Base-by-base conservation (phyloP, 441 rosid genomes). In the Pelargonium citronellum region DNA sequence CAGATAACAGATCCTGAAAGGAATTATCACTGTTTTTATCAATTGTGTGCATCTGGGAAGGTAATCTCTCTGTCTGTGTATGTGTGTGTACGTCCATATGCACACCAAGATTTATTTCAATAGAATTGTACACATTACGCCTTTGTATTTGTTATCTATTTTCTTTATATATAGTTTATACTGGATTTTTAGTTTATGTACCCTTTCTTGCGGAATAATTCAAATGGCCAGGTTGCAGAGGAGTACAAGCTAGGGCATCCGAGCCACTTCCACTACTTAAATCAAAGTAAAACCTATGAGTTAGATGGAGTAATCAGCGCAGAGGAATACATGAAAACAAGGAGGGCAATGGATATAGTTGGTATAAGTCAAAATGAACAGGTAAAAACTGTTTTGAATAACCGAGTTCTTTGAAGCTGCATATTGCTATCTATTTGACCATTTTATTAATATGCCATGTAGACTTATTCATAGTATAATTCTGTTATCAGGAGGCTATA, bases 1-100 rank as follows among this genome's bases (percentile, higher is more conserved):
- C 95, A 89, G 83, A 85, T 87, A 27, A 87, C 95, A 68, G 91
- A 89, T 81, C 95, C 91, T 24, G 95, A 89, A 81, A 83, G 95
- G 82, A 89, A 89, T 75, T 89, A 89, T 73, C 91, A 87, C 79
- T 89, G 91, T 83, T 89, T 89, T 78, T 89, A 89, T 78, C 86
- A 87, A 88, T 86, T 89, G 74, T 89, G 95, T 69, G 90, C 63
- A 57, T 57, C 63, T 6, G 27, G 63, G 9, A 57, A 57, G 63
- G 63, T 57, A 19, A 27, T 55, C 63, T 55, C 22, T 57, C 63
- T 57, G 27, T 57, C 63, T 57, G 9, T 57, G 62, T 9, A 57
- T 11, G 12, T 24, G 22, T 24, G 10, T 24, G 22, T 24, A 16
- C 62, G 19, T 12, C 11, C 61, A 55, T 16, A 49, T 13, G 15